Base-by-base conservation (phyloP, 164 flowering plant genomes). In the Buxus sempervirens region DNA sequence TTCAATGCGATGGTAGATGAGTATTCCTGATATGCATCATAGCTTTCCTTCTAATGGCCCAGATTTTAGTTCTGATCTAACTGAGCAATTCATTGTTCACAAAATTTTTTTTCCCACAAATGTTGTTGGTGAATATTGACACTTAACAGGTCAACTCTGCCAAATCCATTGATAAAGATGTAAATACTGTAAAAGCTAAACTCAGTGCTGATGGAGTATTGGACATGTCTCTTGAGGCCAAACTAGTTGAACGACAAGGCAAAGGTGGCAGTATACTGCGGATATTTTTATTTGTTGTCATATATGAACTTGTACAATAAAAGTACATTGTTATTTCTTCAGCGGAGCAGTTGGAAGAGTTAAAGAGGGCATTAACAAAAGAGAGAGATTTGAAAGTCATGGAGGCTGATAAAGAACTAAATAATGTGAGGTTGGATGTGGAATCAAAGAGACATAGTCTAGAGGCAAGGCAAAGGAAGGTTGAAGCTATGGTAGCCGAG, bases 111-210 rank as follows among this genome's bases (percentile, higher is more conserved):
- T n/a, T n/a, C n/a, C n/a, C n/a, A n/a, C n/a, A n/a, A n/a, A n/a
- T n/a, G n/a, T n/a, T 41, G 22, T 23, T 19, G 1, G 32, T 14
- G n/a, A 28, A 60, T 63, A 15, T 61, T 62, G 19, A 13, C 9
- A 41, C 63, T 51, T 55, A 9, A 64, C 78, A 91, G 96, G 86
- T 86, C 6, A 83, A 82, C 73, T 78, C 87, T 61, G 82, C 86
- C 13, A 94, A 94, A 81, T 51, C 84, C 20, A 77, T 88, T 73
- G 98, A 91, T 28, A 92, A 87, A 71, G 94, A 95, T 20, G 78
- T 80, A 0, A 92, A 90, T 74, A 80, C 69, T 67, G 71, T 92
- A 21, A 91, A 87, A 78, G 73, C 78, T 26, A 90, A 85, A 75
- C 67, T 86, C 36, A 80, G 82, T 71, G 92, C 88, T 59, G 90